Evolutionary conservation across 345 rosid species (phyloP), one percentile per base, ranked within the genome.

Genomic region (Zanthoxylum bungeanum): DNA sequence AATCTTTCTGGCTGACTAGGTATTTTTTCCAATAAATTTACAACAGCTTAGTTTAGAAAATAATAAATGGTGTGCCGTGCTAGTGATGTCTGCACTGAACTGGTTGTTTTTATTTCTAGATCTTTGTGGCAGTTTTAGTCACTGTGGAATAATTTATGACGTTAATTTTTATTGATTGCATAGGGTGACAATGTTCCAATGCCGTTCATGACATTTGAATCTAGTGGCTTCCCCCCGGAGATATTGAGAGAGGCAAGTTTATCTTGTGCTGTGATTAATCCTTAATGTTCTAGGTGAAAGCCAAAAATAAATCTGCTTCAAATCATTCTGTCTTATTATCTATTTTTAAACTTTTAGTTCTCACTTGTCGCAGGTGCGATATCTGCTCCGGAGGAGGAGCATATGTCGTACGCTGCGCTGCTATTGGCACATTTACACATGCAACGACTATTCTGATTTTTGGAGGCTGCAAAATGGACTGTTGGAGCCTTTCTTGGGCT

Each of bases 321-420:
- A 64, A 70, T 60, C 75, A 31, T 76, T 75, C 27, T 76, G 73
- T 70, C 68, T 47, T 72, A 66, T 68, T 46, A 46, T 73, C 59
- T n/a, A n/a, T 65, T 49, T 77, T 87, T 67, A 72, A 84, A 81
- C 89, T 86, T 78, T 84, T 73, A 72, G 72, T 80, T 84, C 81
- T 90, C 80, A 78, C 89, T 89, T 87, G 88, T 89, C 88, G 92
- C 92, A 89, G 95, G 95, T 89, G 95, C 95, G 95, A 89, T 89
- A 89, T 89, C 84, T 89, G 95, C 95, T 89, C 95, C 95, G 57
- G 88, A 78, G 83, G 89, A 83, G 95, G 95, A 89, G 95, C 95
- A 89, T 77, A 85, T 89, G 95, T 89, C 95, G 92, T 89, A 89
- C 92, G 89, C 95, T 89, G 95, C 95, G 46, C 87, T 85, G 83